Percentiles rank a stretch among this genome's conserved stretches.
Conservation (phyloP, 2,329 filamentous ascomycete genomes). For the Talaromyces islandicus region DNA sequence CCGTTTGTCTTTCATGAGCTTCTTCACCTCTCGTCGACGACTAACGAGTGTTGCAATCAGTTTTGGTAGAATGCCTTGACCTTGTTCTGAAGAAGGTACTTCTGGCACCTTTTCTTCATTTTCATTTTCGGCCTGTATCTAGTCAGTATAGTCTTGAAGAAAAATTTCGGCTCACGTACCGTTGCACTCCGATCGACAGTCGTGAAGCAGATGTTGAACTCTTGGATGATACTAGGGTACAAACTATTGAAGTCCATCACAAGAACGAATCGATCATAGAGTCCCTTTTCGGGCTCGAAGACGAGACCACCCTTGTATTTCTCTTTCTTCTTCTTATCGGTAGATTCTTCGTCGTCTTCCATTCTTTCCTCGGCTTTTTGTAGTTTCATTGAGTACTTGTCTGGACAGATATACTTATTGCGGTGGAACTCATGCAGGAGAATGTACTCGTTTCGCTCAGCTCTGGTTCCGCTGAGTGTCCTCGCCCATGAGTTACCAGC, state of each 20-base stretch:
- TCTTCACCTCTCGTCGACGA: constrained; percentile 86
- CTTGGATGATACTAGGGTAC: constrained; percentile 97
- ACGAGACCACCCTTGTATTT: constrained; percentile 98
- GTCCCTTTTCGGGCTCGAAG: constrained; percentile 93
- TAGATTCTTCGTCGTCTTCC: constrained; percentile 58
- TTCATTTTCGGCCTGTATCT: constrained; percentile 48
- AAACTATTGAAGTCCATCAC: constrained; percentile 99
- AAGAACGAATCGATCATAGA: constrained; percentile 96
- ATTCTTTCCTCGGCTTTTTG: constrained; percentile 62
- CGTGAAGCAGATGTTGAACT: constrained; percentile 99
- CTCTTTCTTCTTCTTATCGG: constrained; percentile 90
- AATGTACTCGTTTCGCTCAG: constrained; percentile 99
- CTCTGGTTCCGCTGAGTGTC: constrained; percentile 89
- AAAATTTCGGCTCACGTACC: constrained; percentile 43
- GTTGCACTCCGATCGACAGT: constrained; percentile 75
- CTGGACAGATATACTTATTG: constrained; percentile 96
- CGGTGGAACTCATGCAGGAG: constrained; percentile 91
- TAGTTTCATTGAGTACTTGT: constrained; percentile 81
- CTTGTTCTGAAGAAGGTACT: constrained; percentile 65
- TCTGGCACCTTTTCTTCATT: constrained; percentile 87
- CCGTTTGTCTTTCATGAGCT: constrained; percentile 88
- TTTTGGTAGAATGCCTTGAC: constrained; percentile 77
- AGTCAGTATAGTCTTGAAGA: background rate
- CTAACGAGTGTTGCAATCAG: constrained; percentile 89
- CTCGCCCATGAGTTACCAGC: constrained; percentile 98